These are phyloP conservation scores for Tubosaeta sp. DNA, from an alignment of 768 basidiomycete species.

Conservation along the genomic window DNA sequence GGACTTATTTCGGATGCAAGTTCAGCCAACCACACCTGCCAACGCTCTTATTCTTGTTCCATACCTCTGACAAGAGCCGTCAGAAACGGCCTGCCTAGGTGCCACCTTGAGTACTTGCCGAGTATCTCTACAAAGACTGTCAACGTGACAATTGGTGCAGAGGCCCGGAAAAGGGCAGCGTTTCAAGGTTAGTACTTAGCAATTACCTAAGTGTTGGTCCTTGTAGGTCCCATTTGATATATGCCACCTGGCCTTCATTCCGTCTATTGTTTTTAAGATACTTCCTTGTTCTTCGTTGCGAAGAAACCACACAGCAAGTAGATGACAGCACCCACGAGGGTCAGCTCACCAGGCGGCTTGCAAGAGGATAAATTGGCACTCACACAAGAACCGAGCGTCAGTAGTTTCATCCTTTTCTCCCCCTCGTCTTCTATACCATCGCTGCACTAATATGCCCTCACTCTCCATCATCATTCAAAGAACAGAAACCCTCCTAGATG, in stretches of 20 bases:
- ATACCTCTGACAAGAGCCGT: background rate
- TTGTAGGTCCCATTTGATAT: constrained; percentile 12
- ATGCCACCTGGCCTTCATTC: background rate
- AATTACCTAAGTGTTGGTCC: constrained; percentile 8
- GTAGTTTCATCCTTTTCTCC: background rate
- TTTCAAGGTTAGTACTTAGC: background rate
- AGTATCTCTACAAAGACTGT: background rate
- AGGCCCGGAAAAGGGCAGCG: background rate
- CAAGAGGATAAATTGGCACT: constrained; percentile 11
- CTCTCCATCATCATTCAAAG: background rate
- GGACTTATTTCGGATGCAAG: too few species aligned
- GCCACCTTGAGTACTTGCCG: background rate
- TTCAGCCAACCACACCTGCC: background rate
- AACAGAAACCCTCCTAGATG: background rate
- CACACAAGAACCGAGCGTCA: background rate
- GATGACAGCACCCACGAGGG: background rate
- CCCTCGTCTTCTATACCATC: background rate
- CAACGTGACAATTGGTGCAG: background rate
- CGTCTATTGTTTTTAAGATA: constrained; percentile 8
- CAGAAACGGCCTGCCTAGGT: too few species aligned
- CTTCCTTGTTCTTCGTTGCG: constrained; percentile 13
- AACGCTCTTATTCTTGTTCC: background rate
- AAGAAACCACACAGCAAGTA: constrained; percentile 10
- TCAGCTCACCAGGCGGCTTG: background rate
- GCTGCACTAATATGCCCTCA: constrained; percentile 3